Evolutionary conservation across 176 grass and related monocot genomes (phyloP), one percentile per base, ranked within the genome.

Genomic region (Cenchrus americanus): DNA sequence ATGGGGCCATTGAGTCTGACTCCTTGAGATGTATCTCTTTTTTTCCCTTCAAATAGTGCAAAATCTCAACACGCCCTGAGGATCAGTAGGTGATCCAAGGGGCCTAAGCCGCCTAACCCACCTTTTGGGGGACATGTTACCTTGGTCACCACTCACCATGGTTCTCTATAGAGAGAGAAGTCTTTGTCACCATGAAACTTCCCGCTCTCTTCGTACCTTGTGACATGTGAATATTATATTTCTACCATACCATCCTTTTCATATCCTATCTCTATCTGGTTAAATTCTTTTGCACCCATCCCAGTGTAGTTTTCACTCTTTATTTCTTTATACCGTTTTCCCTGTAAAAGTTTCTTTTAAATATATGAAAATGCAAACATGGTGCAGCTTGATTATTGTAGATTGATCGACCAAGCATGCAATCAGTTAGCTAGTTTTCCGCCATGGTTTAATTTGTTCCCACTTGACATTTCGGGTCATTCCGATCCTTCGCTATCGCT

Each of bases 161-260:
- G n/a, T 60, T 9, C n/a, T 23, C 2, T 1, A 58, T 2, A 53
- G 34, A 37, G 34, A 37, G 34, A 37, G 53, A 59, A 4, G 55
- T 59, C 40, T 55, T 43, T 86, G 49, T 75, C 60, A 66, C 75
- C 58, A 55, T 32, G 86, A 79, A 88, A 73, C 66, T 78, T 88
- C 80, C 6, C 58, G 57, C 66, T 71, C 43, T 48, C 67, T 88
- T 80, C 26, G 49, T 59, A 78, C 47, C 14, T 9, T 8, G 53
- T 50, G 32, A 14, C 71, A 63, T 62, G 3, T 77, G 75, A 77
- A 23, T 23, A 59, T 15, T 61, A 78, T 61, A 78, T 43, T 63
- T 40, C 34, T 1, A 73, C 34, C 6, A 64, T 0, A 73, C 32
- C 19, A 65, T 78, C 73, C 1, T 53, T 44, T 73, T 67, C 75